A percentile compares a stretch with the other conserved stretches of the same genome.
These are phyloP conservation scores for Aaosphaeria arxii DNA, from an alignment of 2,329 filamentous ascomycete species.

Conservation along the genomic window DNA sequence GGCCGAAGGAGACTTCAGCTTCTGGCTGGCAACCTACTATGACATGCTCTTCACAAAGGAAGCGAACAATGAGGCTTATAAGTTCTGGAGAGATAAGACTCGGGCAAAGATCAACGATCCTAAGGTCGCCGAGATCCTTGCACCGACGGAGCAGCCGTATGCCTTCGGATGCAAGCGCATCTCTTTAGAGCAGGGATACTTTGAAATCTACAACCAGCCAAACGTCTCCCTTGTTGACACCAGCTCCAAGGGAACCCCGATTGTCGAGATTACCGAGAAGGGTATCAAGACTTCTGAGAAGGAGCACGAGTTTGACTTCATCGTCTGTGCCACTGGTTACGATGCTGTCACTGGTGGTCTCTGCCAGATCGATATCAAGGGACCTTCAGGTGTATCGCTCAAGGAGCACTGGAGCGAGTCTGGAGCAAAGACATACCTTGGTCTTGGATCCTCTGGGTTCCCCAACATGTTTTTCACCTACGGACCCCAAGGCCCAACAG, in stretches of 20 bases:
- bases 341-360: constrained; percentile 39
- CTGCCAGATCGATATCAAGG: constrained; percentile 33
- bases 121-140: constrained; percentile 38
- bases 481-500: constrained; percentile 56
- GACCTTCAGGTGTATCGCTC: constrained; percentile 19
- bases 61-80: constrained; percentile 37
- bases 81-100: constrained; percentile 43
- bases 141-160: constrained; percentile 32
- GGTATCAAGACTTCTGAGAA: constrained; percentile 48
- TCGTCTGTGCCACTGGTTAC: constrained; percentile 48
- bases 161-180: constrained; percentile 22
- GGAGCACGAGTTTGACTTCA: constrained; percentile 51
- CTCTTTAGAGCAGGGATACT: constrained; percentile 28
- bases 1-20: constrained; percentile 39
- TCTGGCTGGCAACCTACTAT: constrained; percentile 30
- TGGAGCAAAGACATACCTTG: constrained; percentile 34
- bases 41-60: constrained; percentile 32
- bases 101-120: constrained; percentile 34
- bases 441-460: constrained; percentile 37
- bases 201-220: constrained; percentile 36
- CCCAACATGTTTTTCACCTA: constrained; percentile 49
- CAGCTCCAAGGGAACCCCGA: constrained; percentile 31
- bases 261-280: constrained; percentile 46
- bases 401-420: constrained; percentile 12
- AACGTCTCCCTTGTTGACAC: constrained; percentile 51